phyloP scores from a whole-genome alignment of 2,329 filamentous ascomycete species.

The Aspergillus ochraceus region DNA sequence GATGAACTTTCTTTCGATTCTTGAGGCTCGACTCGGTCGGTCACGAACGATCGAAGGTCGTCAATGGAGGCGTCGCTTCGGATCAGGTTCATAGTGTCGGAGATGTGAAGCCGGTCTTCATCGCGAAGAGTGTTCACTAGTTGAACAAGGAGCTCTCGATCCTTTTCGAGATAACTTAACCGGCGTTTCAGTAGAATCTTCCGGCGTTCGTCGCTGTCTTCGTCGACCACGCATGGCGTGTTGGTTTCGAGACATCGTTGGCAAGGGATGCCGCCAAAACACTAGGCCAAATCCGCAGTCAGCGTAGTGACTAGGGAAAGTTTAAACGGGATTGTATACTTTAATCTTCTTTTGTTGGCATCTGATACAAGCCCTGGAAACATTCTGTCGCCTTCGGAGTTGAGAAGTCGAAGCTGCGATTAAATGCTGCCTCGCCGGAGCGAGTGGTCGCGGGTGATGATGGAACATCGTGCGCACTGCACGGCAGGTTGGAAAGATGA shows the following conservation, averaged over 20 bases:
- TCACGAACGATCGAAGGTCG: slow-evolving; percentile 10
- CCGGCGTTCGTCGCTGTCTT: slow-evolving; percentile 16
- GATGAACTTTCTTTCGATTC: not conserved
- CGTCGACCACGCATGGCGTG: slow-evolving; percentile 11
- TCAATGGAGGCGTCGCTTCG: slow-evolving; percentile 11
- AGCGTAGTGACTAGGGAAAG: not conserved
- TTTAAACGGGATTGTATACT: not conserved
- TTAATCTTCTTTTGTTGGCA: not conserved
- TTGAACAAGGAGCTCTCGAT: slow-evolving; percentile 12
- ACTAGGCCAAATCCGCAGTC: not conserved
- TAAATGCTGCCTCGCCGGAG: not conserved
- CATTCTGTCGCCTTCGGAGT: not conserved
- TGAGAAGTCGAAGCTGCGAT: not conserved
- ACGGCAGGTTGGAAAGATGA: too few relatives aligned
- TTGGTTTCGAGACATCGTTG: not conserved
- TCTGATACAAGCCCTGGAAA: not conserved
- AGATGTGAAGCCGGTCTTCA: slow-evolving; percentile 3
- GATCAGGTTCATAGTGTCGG: slow-evolving; percentile 10
- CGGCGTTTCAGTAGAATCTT: slow-evolving; percentile 10
- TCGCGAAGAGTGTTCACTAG: slow-evolving; percentile 15
- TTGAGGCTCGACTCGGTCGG: not conserved
- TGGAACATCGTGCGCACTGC: not conserved
- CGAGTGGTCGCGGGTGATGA: not conserved
- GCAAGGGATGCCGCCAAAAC: not conserved
- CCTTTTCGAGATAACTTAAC: slow-evolving; percentile 15